phyloP scores from a whole-genome alignment of 2,329 filamentous ascomycete genomes.

The Fonsecaea pedrosoi region DNA sequence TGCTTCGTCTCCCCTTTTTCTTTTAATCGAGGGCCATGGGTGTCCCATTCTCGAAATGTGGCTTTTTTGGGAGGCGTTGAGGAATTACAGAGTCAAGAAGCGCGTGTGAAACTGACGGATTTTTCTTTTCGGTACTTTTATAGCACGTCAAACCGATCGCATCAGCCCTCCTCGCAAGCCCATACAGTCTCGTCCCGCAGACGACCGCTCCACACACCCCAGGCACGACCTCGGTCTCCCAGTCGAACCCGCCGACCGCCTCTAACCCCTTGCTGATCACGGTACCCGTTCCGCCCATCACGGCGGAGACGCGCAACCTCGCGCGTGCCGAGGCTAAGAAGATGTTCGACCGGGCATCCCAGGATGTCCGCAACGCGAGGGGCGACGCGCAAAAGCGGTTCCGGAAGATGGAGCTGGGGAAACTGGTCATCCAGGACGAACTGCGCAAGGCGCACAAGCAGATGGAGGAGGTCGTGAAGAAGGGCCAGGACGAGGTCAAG shows the following conservation, averaged over 20 bases:
- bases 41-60: not conserved
- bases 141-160: constrained; percentile 55
- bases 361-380: constrained; percentile 51
- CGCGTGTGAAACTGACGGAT: not conserved
- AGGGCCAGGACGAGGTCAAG: constrained; percentile 55
- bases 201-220: constrained; percentile 42
- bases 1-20: not conserved
- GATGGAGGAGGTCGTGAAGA: constrained; percentile 57
- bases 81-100: no score
- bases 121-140: not conserved
- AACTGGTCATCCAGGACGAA: constrained; percentile 53
- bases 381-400: constrained; percentile 54
- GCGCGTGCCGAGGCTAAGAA: constrained; percentile 50
- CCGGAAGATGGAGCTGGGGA: constrained; percentile 54
- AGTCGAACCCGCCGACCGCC: constrained; percentile 1
- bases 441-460: constrained; percentile 54
- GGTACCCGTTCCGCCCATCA: constrained; percentile 55
- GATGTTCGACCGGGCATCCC: constrained; percentile 52
- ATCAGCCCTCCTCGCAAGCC: constrained; percentile 51
- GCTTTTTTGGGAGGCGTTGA: no score
- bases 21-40: not conserved
- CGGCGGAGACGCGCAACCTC: constrained; percentile 54
- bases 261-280: constrained; percentile 55
- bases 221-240: constrained; percentile 11
- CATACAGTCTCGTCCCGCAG: constrained; percentile 53